Percentiles rank a stretch among this genome's conserved stretches.
Conservation (phyloP, 805 yeast genomes). For the Saccharomycopsis amapae region DNA sequence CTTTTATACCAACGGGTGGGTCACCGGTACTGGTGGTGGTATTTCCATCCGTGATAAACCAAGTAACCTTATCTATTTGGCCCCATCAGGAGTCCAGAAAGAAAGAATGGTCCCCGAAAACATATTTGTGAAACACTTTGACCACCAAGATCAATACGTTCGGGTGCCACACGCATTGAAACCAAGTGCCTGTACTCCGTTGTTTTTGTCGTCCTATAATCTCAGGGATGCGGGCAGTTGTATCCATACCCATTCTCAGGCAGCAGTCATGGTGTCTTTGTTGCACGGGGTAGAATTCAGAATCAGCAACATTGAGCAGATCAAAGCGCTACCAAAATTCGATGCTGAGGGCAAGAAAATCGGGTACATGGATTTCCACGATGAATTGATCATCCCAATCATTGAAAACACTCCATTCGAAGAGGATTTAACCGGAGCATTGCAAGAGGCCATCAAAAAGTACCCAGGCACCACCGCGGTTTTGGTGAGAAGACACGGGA, state of each 20-base stretch:
- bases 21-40: conserved; percentile 96
- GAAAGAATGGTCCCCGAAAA: conserved; percentile 78
- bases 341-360: conserved; percentile 32
- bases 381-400: conserved; percentile 77
- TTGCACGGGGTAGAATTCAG: conserved; percentile 64
- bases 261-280: conserved; percentile 75
- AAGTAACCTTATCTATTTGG: conserved; percentile 52
- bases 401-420: conserved; percentile 88
- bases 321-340: conserved; percentile 79
- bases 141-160: conserved; percentile 33
- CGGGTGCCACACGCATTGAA: conserved; percentile 60
- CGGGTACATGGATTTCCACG: conserved; percentile 66
- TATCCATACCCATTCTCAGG: conserved; percentile 89
- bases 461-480: conserved; percentile 83
- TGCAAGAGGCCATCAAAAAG: conserved; percentile 54
- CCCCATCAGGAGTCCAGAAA: conserved; percentile 96
- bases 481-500: conserved; percentile 86
- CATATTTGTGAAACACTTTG: conserved; percentile 48
- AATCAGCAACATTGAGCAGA: conserved; percentile 80
- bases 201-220: conserved; percentile 66
- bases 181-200: conserved; percentile 92
- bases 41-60: conserved; percentile 53
- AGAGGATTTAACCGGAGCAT: conserved; percentile 65
- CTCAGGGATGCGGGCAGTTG: conserved; percentile 80
- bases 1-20: conserved; percentile 82